Base-by-base conservation (phyloP, 495 filamentous ascomycete species). In the Mytilinidion resinicola region DNA sequence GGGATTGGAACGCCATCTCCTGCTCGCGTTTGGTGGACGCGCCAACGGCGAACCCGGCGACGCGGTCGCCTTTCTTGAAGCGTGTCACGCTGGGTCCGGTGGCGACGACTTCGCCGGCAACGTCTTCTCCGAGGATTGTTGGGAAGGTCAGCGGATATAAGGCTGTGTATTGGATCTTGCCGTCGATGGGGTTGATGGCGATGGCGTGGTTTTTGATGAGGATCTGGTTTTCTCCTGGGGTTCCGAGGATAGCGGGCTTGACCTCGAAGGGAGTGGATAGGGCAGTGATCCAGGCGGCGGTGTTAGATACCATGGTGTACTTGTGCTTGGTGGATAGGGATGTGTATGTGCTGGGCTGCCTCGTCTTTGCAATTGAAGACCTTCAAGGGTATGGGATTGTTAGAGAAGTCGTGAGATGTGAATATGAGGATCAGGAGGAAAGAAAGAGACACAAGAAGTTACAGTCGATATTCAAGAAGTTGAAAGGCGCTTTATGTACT, bases 131-230 rank as follows among this genome's bases (percentile, higher is more conserved):
- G 11, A 55, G 51, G 50, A 82, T 70, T n/a, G n/a, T n/a, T n/a
- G n/a, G 34, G 63, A 63, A 0, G 80, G 79, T 44, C 78, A 82
- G 0, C 69, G 69, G 7, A 67, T 60, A 3, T 65, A 47, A 65
- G 53, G 25, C 71, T 4, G 36, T 60, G 17, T 52, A 44, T 62
- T 80, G 76, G 20, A 73, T 67, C 48, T 68, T 65, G 62, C 71
- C 74, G 55, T 82, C 80, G 47, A 80, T 59, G 11, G 76, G 71
- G 61, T 75, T 75, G 43, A 75, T 56, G 8, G 69, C 72, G 35
- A 75, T 43, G 21, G 70, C 72, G 19, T 64, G 62, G 59, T 72
- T 70, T 51, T 68, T 69, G 52, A 76, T 60, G 30, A 72, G 61
- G 47, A 76, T 52, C 61, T 76, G 71, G 25, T 64, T 58, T 17